Percentiles rank a stretch among this genome's conserved stretches.
Evolutionary conservation across 1,284 basidiomycete genomes (phyloP).

Genomic region (Cutaneotrichosporon sp.): DNA sequence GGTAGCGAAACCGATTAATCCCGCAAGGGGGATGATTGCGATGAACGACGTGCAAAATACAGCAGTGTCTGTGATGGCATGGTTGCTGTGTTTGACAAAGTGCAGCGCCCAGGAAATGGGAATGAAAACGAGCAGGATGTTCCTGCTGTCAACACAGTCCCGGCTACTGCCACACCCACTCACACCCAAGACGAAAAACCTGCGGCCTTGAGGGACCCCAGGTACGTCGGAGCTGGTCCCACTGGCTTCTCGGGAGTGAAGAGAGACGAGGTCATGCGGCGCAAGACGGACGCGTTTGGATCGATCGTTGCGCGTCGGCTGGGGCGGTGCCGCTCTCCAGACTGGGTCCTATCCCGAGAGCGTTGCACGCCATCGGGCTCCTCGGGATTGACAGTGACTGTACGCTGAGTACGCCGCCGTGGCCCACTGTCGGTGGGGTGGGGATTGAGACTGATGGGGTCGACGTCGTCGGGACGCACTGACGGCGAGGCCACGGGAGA

Average conservation of each 20-base stretch:
- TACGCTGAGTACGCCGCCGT: constrained; percentile 3
- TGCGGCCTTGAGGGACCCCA: constrained; percentile 40
- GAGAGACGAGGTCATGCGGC: constrained; percentile 41
- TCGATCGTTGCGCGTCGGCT: background rate
- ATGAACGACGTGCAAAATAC: constrained; percentile 47
- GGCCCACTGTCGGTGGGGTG: background rate
- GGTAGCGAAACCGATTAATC: constrained; percentile 79
- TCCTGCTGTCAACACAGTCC: constrained; percentile 25
- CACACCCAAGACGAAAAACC: constrained; percentile 47
- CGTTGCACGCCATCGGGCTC: too few relatives aligned
- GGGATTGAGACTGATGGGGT: too few relatives aligned
- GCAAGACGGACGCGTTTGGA: constrained; percentile 10
- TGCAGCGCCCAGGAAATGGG: constrained; percentile 51
- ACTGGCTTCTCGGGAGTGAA: constrained; percentile 45
- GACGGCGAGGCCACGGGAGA: too few relatives aligned
- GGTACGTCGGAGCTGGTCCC: constrained; percentile 45
- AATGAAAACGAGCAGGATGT: constrained; percentile 51
- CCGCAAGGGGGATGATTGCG: constrained; percentile 55
- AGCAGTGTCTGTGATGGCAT: constrained; percentile 41
- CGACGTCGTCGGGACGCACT: too few relatives aligned
- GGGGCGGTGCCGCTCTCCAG: background rate
- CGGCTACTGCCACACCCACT: constrained; percentile 16
- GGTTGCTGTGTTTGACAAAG: constrained; percentile 42
- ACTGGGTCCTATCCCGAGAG: too few relatives aligned
- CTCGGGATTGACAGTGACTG: constrained; percentile 1